A percentile compares a stretch with the other conserved stretches of the same genome.
Conservation (phyloP, 108 stramenopile species). For the Conticribra guillardii region DNA sequence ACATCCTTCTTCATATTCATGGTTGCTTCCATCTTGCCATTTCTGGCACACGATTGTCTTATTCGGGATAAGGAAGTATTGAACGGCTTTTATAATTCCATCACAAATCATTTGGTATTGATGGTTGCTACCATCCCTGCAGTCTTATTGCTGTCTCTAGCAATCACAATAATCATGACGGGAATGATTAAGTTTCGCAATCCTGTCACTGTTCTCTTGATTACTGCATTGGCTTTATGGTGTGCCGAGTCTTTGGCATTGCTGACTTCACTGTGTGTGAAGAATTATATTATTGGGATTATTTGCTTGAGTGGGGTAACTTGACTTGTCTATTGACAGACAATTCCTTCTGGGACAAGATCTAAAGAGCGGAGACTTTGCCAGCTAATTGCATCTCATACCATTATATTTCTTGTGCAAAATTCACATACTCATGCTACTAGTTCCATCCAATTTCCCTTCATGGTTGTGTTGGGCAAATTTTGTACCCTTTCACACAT, state of each 20-base stretch:
- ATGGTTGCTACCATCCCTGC: slow-evolving; percentile 51
- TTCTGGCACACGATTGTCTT: slow-evolving; percentile 63
- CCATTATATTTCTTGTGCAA: background rate
- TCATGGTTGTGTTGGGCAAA: slow-evolving; percentile 59
- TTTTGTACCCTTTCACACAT: slow-evolving; percentile 64
- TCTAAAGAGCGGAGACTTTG: background rate
- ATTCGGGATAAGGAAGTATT: slow-evolving; percentile 71
- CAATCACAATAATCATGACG: slow-evolving; percentile 55
- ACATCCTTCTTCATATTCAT: slow-evolving; percentile 75
- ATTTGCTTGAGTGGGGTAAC: slow-evolving; percentile 53
- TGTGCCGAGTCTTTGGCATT: slow-evolving; percentile 61
- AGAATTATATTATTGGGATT: slow-evolving; percentile 71
- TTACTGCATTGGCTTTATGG: slow-evolving; percentile 56
- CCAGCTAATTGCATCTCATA: background rate
- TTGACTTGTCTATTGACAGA: background rate
- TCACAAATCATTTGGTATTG: slow-evolving; percentile 54
- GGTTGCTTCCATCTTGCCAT: slow-evolving; percentile 65
- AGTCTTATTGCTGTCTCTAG: slow-evolving; percentile 45
- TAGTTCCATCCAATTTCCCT: slow-evolving; percentile 65
- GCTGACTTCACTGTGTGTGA: slow-evolving; percentile 61
- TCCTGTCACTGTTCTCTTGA: slow-evolving; percentile 54
- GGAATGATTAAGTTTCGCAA: slow-evolving; percentile 55
- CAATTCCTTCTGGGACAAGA: background rate
- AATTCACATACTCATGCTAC: slow-evolving; percentile 24
- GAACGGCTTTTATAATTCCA: slow-evolving; percentile 64